Base-by-base conservation (phyloP, 352 stramenopile species). In the Globisporangium camurandrum region DNA sequence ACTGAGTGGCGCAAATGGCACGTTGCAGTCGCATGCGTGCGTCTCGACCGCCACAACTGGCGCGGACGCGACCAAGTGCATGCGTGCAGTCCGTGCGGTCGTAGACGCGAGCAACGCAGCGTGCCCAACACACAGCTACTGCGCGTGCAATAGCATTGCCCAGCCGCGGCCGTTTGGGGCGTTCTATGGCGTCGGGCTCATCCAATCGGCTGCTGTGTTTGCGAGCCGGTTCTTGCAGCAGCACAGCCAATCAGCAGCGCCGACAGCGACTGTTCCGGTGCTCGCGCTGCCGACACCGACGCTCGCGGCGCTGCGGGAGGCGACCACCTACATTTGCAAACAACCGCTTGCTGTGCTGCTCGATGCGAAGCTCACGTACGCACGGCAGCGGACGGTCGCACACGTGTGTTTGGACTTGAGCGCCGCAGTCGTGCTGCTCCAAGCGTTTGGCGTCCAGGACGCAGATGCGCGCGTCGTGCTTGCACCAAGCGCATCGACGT, bases 321-420 rank as follows among this genome's bases (percentile, higher is more conserved):
- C 75, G 20, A 67, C 73, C 0, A 59, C 65, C 22, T 59, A 51
- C 14, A 7, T 87, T 9, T 89, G 78, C 33, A 40, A 51, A 2
- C 44, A 72, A 31, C 37, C 59, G 3, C 34, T 56, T 20, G 33
- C 42, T 30, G 12, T 41, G 7, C 5, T 50, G 8, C 22, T 41
- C 16, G 26, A 38, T 14, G 59, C 26, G 16, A 56, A 44, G 33
- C 31, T 56, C 6, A 14, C 56, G 48, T 53, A 67, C 26, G 26
- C 57, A 52, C 9, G 52, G 67, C 2, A 49, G 37, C n/a, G 36
- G 17, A 19, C 9, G 8, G n/a, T 22, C 36, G 54, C 60, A 20
- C 51, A 52, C 20, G 59, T 71, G 27, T 89, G 78, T 22, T 67
- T 87, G 23, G 73, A 89, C 38, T 26, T 87, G 20, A 84, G 78